Conservation (phyloP, 306 rosid species). For the Dryas alaskensis region DNA sequence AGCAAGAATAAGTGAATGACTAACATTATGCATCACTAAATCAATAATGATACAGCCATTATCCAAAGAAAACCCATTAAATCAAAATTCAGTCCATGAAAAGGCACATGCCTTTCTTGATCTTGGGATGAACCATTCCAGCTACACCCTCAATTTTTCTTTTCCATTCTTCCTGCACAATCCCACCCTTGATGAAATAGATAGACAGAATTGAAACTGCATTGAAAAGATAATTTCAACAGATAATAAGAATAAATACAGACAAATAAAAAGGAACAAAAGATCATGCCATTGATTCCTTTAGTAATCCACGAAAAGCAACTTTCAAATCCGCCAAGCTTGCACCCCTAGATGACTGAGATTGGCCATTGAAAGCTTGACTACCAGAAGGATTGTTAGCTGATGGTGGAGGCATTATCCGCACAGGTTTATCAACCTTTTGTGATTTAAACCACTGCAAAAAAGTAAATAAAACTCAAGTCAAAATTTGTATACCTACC, state of each 20-base stretch:
- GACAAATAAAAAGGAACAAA: slow-evolving; percentile 14
- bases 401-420: slow-evolving; percentile 58
- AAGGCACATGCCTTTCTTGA: slow-evolving; percentile 64
- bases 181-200: slow-evolving; percentile 21
- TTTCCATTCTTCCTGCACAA: slow-evolving; percentile 76
- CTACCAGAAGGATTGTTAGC: slow-evolving; percentile 44
- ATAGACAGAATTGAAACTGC: slow-evolving; percentile 20
- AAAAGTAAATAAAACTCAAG: slow-evolving; percentile 25
- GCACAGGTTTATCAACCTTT: slow-evolving; percentile 62
- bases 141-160: slow-evolving; percentile 57
- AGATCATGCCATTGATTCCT: slow-evolving; percentile 54
- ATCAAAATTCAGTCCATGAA: slow-evolving; percentile 20
- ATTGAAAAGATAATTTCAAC: slow-evolving; percentile 4
- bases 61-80: neutral
- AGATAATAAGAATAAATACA: neutral
- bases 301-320: slow-evolving; percentile 58
- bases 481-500: slow-evolving; percentile 16
- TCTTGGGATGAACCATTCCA: slow-evolving; percentile 73
- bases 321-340: slow-evolving; percentile 70
- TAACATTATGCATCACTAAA: neutral
- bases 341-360: slow-evolving; percentile 51
- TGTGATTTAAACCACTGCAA: slow-evolving; percentile 95
- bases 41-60: slow-evolving; percentile 6
- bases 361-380: slow-evolving; percentile 40
- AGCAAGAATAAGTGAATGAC: slow-evolving; percentile 12